A percentile compares a stretch with the other conserved stretches of the same genome.
Conservation (phyloP, 179 eudicot genomes). For the Spinacia oleracea region DNA sequence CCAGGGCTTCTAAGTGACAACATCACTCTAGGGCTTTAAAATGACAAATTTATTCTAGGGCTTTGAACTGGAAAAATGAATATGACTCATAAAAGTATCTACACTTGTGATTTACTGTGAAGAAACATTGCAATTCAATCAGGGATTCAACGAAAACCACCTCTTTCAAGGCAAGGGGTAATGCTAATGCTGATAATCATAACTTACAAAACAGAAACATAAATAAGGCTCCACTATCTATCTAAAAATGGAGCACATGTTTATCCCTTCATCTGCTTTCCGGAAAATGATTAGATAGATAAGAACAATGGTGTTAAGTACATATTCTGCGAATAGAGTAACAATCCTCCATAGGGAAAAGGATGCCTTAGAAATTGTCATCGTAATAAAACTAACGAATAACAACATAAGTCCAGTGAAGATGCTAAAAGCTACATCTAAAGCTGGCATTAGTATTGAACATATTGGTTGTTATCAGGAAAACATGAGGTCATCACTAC, state of each 20-base stretch:
- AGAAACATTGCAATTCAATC: neutral
- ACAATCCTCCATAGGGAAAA: neutral
- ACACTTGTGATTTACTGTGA: neutral
- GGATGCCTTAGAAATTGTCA: neutral
- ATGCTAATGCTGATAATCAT: neutral
- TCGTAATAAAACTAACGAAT: neutral
- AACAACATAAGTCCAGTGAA: neutral
- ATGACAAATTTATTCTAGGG: no score
- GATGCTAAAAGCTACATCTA: neutral
- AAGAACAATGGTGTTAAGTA: neutral
- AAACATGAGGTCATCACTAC: neutral
- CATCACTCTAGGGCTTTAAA: no score
- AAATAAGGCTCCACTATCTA: neutral
- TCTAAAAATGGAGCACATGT: neutral
- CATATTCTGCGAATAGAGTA: neutral
- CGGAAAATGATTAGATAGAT: neutral
- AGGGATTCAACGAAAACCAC: neutral
- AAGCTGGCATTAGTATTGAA: neutral
- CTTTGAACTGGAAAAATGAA: neutral
- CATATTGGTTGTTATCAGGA: neutral
- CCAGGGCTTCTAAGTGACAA: no score
- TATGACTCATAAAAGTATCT: neutral
- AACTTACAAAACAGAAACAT: neutral
- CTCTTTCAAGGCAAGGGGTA: neutral
- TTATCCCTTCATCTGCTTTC: neutral